Evolutionary conservation across 2,329 filamentous ascomycete species (phyloP).

Genomic region (Colletotrichum plurivorum): DNA sequence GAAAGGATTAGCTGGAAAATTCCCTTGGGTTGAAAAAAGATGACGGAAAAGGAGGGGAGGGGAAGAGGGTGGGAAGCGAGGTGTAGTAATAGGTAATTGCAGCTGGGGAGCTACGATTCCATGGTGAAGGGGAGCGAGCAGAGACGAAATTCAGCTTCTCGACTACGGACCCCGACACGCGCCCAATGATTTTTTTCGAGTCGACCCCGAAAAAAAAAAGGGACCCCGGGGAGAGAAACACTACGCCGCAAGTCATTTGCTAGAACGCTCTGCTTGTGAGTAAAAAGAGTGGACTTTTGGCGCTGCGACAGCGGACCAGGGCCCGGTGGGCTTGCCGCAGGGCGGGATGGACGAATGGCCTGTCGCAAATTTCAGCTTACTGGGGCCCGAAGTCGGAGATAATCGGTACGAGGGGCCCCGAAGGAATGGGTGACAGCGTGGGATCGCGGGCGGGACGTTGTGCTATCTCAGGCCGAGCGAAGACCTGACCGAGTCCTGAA

Average conservation of each 20-base stretch:
- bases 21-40: not conserved
- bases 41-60: conserved; percentile 1
- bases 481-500: not conserved
- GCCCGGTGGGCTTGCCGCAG: not conserved
- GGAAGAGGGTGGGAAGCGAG: conserved; percentile 1
- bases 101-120: conserved; percentile 26
- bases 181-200: conserved; percentile 24
- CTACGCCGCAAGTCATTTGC: conserved; percentile 1
- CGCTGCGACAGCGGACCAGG: not conserved
- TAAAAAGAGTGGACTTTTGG: conserved; percentile 20
- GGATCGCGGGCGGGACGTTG: conserved; percentile 20
- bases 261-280: not conserved
- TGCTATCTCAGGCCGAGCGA: conserved; percentile 9
- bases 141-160: conserved; percentile 2
- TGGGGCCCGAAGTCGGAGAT: conserved; percentile 40
- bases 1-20: not conserved
- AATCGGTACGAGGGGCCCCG: conserved; percentile 38
- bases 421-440: conserved; percentile 24
- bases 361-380: conserved; percentile 38
- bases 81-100: conserved; percentile 11
- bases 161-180: conserved; percentile 1
- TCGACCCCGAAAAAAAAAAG: conserved; percentile 1
- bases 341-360: conserved; percentile 26
- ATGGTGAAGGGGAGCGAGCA: not conserved
- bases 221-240: not conserved